phyloP scores from a whole-genome alignment of 2,329 filamentous ascomycete genomes.

The Hymenoscyphus repandus region DNA sequence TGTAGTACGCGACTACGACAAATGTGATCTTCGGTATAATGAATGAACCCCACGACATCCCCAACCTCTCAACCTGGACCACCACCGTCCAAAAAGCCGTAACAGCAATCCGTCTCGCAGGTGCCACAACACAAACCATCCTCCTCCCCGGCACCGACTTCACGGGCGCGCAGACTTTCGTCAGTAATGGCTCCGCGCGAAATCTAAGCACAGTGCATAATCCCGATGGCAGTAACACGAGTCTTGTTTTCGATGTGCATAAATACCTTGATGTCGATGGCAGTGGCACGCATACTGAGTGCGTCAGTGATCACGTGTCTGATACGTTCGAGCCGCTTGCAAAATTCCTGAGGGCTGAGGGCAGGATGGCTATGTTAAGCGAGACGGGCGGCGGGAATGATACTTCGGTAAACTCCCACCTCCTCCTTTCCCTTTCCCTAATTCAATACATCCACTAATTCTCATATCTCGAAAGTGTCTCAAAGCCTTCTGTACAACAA shows the following conservation, averaged over 20 bases:
- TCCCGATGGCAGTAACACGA: constrained; percentile 50
- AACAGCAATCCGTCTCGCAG: constrained; percentile 58
- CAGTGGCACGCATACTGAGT: constrained; percentile 46
- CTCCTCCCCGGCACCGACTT: constrained; percentile 60
- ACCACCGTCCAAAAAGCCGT: constrained; percentile 57
- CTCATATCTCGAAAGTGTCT: constrained; percentile 10
- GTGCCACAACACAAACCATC: constrained; percentile 59
- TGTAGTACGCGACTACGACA: neutral
- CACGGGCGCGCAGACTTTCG: constrained; percentile 44
- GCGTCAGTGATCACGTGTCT: constrained; percentile 47
- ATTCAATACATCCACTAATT: neutral
- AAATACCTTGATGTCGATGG: constrained; percentile 56
- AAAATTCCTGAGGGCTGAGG: constrained; percentile 29
- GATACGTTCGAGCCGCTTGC: constrained; percentile 43
- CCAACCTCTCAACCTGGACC: constrained; percentile 43
- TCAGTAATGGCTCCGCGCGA: constrained; percentile 45
- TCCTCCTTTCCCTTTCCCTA: neutral
- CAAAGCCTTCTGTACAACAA: constrained; percentile 14
- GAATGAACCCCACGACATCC: constrained; percentile 58
- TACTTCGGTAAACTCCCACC: neutral
- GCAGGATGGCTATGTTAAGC: constrained; percentile 5
- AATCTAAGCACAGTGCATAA: constrained; percentile 51
- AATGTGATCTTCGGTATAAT: constrained; percentile 61
- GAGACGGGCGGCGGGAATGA: constrained; percentile 43
- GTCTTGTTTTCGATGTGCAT: constrained; percentile 55